Conservation (phyloP, 148 eudicot species). For the Silene uniflora region DNA sequence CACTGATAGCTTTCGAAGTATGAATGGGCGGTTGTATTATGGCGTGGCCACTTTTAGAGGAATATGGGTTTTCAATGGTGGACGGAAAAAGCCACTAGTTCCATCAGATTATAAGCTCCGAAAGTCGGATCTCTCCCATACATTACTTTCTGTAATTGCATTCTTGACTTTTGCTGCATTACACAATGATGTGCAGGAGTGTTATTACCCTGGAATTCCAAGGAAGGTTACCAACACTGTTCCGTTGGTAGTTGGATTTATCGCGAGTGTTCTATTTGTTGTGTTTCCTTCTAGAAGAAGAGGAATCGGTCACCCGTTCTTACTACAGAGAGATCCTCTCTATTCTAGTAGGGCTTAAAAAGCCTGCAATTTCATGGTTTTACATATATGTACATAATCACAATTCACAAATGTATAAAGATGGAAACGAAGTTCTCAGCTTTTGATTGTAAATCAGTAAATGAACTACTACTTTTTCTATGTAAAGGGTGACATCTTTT, state of each 20-base stretch:
- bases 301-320: conserved; percentile 64
- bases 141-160: conserved; percentile 42
- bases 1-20: conserved; percentile 52
- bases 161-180: conserved; percentile 49
- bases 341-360: conserved; percentile 7
- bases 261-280: conserved; percentile 47
- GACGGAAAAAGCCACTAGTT: conserved; percentile 32
- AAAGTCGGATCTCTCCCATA: conserved; percentile 52
- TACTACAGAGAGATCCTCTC: conserved; percentile 44
- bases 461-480: no score
- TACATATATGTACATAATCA: background rate
- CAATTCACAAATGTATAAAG: no score
- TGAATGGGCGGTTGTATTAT: conserved; percentile 45
- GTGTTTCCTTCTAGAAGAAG: conserved; percentile 53
- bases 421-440: no score
- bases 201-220: conserved; percentile 43
- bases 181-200: conserved; percentile 42
- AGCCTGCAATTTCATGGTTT: background rate
- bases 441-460: no score
- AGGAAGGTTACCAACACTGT: conserved; percentile 45
- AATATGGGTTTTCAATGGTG: conserved; percentile 51
- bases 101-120: conserved; percentile 47
- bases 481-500: no score
- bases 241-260: conserved; percentile 58
- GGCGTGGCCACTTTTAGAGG: conserved; percentile 55